These are phyloP conservation scores for Daphne laureola DNA, from an alignment of 441 rosid genomes.

Conservation along the genomic window DNA sequence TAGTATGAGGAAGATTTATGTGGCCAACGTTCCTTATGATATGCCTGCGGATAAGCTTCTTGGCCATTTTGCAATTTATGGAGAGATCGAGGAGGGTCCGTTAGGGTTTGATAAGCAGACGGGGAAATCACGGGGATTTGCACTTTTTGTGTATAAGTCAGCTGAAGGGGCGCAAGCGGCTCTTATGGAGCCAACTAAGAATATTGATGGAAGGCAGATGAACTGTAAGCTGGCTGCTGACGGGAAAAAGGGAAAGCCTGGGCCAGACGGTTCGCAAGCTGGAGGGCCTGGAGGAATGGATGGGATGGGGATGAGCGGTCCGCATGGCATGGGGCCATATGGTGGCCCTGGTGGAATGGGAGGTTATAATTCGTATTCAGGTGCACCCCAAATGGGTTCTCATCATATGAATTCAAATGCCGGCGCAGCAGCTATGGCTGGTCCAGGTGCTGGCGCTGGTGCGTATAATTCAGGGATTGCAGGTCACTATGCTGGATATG, in stretches of 20 bases:
- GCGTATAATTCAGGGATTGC: slow-evolving; percentile 21
- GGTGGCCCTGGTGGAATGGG: slow-evolving; percentile 40
- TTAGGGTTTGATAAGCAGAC: slow-evolving; percentile 79
- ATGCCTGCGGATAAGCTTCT: slow-evolving; percentile 69
- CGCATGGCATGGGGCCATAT: slow-evolving; percentile 26
- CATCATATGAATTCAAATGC: slow-evolving; percentile 39
- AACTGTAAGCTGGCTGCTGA: slow-evolving; percentile 73
- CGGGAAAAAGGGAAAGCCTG: slow-evolving; percentile 55
- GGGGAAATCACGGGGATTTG: slow-evolving; percentile 82
- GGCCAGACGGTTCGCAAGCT: slow-evolving; percentile 17
- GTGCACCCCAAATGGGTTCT: slow-evolving; percentile 29
- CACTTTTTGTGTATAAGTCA: slow-evolving; percentile 75
- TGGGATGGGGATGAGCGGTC: slow-evolving; percentile 44
- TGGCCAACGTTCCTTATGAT: slow-evolving; percentile 76
- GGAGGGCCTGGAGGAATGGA: slow-evolving; percentile 18
- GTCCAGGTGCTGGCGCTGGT: slow-evolving; percentile 26
- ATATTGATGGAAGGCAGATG: slow-evolving; percentile 67
- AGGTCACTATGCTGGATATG: slow-evolving; percentile 35
- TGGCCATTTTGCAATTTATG: slow-evolving; percentile 52
- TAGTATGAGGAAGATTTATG: slow-evolving; percentile 69
- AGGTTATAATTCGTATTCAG: slow-evolving; percentile 31
- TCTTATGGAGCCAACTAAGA: slow-evolving; percentile 63
- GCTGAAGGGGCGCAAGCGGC: slow-evolving; percentile 86
- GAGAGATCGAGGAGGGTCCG: slow-evolving; percentile 94
- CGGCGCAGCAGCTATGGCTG: slow-evolving; percentile 28